Percentiles rank a stretch among this genome's conserved stretches.
phyloP scores from a whole-genome alignment of 1,284 basidiomycete genomes.

The Leccinum glutinopallens region DNA sequence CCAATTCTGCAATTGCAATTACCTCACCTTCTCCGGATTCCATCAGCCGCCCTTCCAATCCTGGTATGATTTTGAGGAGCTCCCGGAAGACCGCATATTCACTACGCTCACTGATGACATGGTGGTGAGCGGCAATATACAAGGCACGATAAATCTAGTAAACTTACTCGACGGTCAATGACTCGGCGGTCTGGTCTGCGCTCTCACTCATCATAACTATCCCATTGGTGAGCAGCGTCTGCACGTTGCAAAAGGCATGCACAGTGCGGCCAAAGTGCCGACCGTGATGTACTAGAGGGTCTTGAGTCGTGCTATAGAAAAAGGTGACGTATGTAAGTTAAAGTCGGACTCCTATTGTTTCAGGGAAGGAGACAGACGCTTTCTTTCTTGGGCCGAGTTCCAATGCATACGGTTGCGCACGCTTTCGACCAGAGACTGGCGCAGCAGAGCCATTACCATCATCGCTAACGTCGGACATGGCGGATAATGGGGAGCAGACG shows the following conservation, averaged over 20 bases:
- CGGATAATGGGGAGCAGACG: background rate
- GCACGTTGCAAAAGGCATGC: background rate
- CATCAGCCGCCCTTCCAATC: too few species aligned
- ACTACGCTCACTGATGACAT: background rate
- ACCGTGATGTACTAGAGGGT: background rate
- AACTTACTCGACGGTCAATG: background rate
- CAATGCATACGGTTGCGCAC: background rate
- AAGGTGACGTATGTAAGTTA: background rate
- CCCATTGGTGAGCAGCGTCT: background rate
- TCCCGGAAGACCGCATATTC: background rate
- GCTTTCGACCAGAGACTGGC: background rate
- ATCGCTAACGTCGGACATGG: background rate
- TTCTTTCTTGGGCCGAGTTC: slow-evolving; percentile 1
- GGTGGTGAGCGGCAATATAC: background rate
- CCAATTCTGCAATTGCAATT: too few species aligned
- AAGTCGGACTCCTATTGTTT: background rate
- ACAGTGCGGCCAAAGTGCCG: background rate
- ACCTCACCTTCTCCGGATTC: too few species aligned
- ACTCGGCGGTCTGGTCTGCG: background rate
- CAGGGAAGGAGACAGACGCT: background rate
- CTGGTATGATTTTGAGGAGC: too few species aligned
- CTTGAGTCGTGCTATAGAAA: background rate
- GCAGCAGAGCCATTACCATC: background rate
- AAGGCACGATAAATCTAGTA: background rate
- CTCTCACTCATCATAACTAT: background rate